Conservation (phyloP, 148 eudicot genomes). For the Rhododendron griersonianum region DNA sequence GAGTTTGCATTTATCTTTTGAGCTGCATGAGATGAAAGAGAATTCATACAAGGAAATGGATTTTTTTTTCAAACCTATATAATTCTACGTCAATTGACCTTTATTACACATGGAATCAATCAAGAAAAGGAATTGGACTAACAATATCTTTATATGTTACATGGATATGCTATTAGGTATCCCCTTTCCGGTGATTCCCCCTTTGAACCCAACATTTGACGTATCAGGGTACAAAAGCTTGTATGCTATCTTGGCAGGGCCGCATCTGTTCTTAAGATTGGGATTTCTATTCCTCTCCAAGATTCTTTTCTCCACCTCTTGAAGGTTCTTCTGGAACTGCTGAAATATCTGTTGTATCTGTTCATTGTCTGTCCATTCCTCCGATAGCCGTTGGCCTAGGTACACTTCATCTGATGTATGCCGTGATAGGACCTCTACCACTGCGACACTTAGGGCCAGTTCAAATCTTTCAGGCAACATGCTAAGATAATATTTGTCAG, state of each 20-base stretch:
- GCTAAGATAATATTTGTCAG: conserved; percentile 15
- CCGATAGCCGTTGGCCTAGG: background rate
- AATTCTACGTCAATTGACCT: background rate
- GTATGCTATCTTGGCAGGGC: conserved; percentile 8
- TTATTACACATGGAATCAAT: background rate
- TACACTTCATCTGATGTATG: conserved; percentile 4
- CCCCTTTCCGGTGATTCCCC: conserved; percentile 16
- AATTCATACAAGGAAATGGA: background rate
- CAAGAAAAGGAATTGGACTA: background rate
- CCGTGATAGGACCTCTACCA: conserved; percentile 19
- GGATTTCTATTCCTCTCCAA: conserved; percentile 3
- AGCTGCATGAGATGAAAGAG: background rate
- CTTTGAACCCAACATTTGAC: conserved; percentile 6
- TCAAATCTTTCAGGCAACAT: conserved; percentile 18
- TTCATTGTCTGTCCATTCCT: conserved; percentile 2
- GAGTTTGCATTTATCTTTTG: background rate
- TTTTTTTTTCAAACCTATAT: background rate
- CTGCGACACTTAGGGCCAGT: conserved; percentile 8
- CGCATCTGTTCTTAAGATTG: background rate
- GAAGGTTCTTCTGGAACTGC: conserved; percentile 1
- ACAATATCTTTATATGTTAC: background rate
- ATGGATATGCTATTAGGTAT: conserved; percentile 22
- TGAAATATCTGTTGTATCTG: background rate
- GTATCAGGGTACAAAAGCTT: conserved; percentile 11
- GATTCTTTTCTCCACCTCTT: conserved; percentile 1